Conservation (phyloP, 2,329 filamentous ascomycete genomes). For the Claviceps maximensis region DNA sequence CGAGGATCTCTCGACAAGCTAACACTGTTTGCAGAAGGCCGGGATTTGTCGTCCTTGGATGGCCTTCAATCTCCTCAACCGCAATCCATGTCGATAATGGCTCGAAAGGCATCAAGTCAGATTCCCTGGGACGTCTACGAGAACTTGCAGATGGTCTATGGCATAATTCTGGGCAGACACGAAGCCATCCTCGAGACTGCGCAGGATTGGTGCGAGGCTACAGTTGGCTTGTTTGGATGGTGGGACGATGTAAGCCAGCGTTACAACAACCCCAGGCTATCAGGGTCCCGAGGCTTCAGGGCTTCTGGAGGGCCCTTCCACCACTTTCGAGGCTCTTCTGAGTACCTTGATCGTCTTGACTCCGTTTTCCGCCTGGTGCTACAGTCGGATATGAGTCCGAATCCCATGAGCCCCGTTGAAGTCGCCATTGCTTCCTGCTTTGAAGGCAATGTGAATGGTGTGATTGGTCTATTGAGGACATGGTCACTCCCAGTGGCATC, state of each 20-base stretch:
- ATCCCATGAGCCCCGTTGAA: slow-evolving; percentile 62
- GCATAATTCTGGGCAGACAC: slow-evolving; percentile 62
- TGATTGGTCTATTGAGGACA: slow-evolving; percentile 57
- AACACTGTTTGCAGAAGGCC: slow-evolving; percentile 66
- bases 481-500: slow-evolving; percentile 74
- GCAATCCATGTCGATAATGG: slow-evolving; percentile 47
- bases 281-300: slow-evolving; percentile 25
- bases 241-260: slow-evolving; percentile 66
- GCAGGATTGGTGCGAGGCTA: slow-evolving; percentile 87
- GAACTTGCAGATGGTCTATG: slow-evolving; percentile 67
- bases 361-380: slow-evolving; percentile 57
- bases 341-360: slow-evolving; percentile 62
- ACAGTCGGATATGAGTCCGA: slow-evolving; percentile 60
- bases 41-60: slow-evolving; percentile 31
- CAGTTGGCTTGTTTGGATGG: slow-evolving; percentile 73
- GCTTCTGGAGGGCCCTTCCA: slow-evolving; percentile 12
- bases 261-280: slow-evolving; percentile 26
- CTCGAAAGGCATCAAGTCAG: slow-evolving; percentile 68
- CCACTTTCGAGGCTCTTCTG: slow-evolving; percentile 42
- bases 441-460: slow-evolving; percentile 67
- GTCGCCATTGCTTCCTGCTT: slow-evolving; percentile 71
- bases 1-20: slow-evolving; percentile 56
- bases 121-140: slow-evolving; percentile 88
- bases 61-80: slow-evolving; percentile 26
- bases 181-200: slow-evolving; percentile 64